Evolutionary conservation across 2,329 filamentous ascomycete species (phyloP), one percentile per base, ranked within the genome.

Genomic region (Nemania sp.): DNA sequence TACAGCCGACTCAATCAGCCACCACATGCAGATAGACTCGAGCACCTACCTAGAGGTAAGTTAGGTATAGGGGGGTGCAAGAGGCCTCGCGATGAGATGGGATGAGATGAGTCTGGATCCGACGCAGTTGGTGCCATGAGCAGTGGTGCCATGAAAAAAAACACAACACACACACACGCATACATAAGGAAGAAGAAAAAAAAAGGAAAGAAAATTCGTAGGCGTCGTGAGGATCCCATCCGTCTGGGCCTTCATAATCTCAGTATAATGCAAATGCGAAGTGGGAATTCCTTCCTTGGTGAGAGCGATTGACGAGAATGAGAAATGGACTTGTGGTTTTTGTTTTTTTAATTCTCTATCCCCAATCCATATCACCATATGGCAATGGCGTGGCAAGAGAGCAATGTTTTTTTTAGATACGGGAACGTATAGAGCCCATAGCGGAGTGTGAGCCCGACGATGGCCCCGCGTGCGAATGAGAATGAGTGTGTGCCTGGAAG

Each of bases 361-460:
- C 29, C 13, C 11, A 34, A 10, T 20, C 48, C 45, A 25, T 47
- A 54, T n/a, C n/a, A n/a, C n/a, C n/a, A 18, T 35, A 50, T 47
- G 50, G 52, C n/a, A n/a, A 29, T 29, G 25, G 25, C 56, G 50
- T 39, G 20, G n/a, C 29, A n/a, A n/a, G n/a, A n/a, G 46, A 57
- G 25, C 29, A 29, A n/a, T n/a, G n/a, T n/a, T n/a, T n/a, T 25
- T 5, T 59, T 60, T 71, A 79, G 20, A 71, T 66, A 58, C 74
- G 75, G 60, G 77, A 73, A 53, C 74, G 74, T 48, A 73, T 76
- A 45, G 62, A 58, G 6, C 54, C 54, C 43, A 54, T 20, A 6
- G 40, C 40, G 2, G 61, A 37, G 35, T 71, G 71, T 40, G 74
- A 67, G 21, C 71, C 63, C n/a, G 76, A 75, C n/a, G 76, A 75